Percentiles rank a stretch among this genome's conserved stretches.
phyloP scores from a whole-genome alignment of 805 yeast genomes.

The Dipodascopsis tothii region DNA sequence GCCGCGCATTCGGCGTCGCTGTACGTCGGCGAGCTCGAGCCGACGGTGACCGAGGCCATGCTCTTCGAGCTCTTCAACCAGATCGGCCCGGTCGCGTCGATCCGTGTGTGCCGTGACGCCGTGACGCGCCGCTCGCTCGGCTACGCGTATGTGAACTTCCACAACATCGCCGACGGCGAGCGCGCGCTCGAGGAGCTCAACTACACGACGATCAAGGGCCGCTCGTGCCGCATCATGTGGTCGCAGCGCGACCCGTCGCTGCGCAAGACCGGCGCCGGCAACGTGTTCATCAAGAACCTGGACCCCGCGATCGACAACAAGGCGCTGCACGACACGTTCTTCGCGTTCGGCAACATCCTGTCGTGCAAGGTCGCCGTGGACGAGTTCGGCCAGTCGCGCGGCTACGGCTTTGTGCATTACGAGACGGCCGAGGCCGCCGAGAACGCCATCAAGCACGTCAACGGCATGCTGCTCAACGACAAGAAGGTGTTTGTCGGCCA shows the following conservation, averaged over 20 bases:
- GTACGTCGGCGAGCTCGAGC: constrained; percentile 95
- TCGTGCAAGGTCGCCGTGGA: constrained; percentile 97
- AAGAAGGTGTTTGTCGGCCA: constrained; percentile 92
- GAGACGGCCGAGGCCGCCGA: constrained; percentile 86
- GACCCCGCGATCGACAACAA: constrained; percentile 98
- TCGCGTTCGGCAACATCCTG: constrained; percentile 90
- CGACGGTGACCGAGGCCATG: constrained; percentile 85
- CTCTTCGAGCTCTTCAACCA: constrained; percentile 91
- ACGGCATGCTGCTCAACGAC: constrained; percentile 96
- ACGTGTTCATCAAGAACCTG: constrained; percentile 95
- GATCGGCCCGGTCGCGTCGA: constrained; percentile 90
- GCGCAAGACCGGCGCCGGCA: constrained; percentile 92
- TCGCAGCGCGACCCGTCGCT: constrained; percentile 96
- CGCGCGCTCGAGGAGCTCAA: constrained; percentile 91
- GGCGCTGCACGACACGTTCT: constrained; percentile 95
- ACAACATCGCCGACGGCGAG: constrained; percentile 80
- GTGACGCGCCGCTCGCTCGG: constrained; percentile 94
- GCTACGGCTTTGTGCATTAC: constrained; percentile 96
- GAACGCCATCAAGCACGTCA: constrained; percentile 92
- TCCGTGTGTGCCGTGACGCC: constrained; percentile 98
- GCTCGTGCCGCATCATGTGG: constrained; percentile 99
- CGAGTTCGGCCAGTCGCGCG: constrained; percentile 82
- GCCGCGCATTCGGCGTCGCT: constrained; percentile 53
- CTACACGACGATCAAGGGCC: constrained; percentile 89
- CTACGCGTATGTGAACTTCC: constrained; percentile 96